phyloP scores from a whole-genome alignment of 2,329 filamentous ascomycete species.

The Pseudocercospora crystallina region DNA sequence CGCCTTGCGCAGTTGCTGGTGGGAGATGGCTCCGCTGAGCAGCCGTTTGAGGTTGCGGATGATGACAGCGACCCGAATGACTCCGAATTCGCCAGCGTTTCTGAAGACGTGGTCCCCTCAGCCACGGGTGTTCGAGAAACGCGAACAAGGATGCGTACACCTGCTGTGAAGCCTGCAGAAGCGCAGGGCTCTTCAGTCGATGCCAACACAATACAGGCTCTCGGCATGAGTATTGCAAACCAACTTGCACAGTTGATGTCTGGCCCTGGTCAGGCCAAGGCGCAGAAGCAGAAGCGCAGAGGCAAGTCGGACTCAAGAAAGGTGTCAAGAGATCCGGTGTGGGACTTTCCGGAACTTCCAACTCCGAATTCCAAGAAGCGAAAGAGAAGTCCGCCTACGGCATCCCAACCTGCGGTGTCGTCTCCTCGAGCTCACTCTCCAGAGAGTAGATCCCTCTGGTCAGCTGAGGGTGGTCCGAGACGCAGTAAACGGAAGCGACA shows the following conservation, averaged over 20 bases:
- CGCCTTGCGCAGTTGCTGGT: constrained; percentile 23
- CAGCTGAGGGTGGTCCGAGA: constrained; percentile 8
- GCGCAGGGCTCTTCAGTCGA: constrained; percentile 19
- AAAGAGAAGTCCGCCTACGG: constrained; percentile 17
- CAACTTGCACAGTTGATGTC: constrained; percentile 35
- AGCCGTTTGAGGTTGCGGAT: constrained; percentile 1
- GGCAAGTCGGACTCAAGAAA: constrained; percentile 8
- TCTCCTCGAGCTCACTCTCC: constrained; percentile 18
- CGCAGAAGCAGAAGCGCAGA: constrained; percentile 16
- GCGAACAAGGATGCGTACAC: not conserved
- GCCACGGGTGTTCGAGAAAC: not conserved
- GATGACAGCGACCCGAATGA: constrained; percentile 7
- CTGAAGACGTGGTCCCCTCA: not conserved
- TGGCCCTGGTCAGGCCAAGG: not conserved
- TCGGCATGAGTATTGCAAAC: constrained; percentile 37
- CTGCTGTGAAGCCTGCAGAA: not conserved
- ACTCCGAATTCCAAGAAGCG: constrained; percentile 4
- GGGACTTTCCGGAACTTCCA: constrained; percentile 30
- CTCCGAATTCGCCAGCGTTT: constrained; percentile 1
- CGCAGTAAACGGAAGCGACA: constrained; percentile 8
- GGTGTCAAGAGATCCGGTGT: constrained; percentile 23
- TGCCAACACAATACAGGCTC: constrained; percentile 31
- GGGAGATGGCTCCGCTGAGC: constrained; percentile 10
- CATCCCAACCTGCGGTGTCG: constrained; percentile 1
- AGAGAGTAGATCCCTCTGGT: constrained; percentile 23